Conservation (phyloP, 306 rosid species). For the Adenanthera pavonina region DNA sequence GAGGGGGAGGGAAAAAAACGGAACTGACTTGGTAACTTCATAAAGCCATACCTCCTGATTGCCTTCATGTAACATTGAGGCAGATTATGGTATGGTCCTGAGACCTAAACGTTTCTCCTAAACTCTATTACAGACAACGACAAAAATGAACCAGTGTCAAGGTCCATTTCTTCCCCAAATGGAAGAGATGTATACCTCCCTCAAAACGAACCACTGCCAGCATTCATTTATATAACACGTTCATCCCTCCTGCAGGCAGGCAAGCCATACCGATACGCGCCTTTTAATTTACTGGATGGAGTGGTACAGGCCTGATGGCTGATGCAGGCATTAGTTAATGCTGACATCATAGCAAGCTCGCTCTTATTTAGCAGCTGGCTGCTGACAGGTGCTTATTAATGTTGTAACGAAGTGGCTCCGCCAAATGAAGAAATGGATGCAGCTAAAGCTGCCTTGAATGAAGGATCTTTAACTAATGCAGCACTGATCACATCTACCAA, state of each 20-base stretch:
- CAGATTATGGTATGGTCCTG: background rate
- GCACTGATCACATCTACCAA: slow-evolving; percentile 49
- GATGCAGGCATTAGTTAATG: background rate
- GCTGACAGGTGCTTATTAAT: background rate
- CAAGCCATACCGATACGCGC: too few species aligned
- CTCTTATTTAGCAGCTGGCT: background rate
- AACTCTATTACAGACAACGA: background rate
- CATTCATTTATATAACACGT: too few species aligned
- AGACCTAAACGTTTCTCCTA: background rate
- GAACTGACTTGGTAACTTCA: background rate
- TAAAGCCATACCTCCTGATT: background rate
- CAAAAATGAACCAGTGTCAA: background rate
- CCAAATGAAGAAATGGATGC: slow-evolving; percentile 47
- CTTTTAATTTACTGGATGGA: too few species aligned
- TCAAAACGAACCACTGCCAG: background rate
- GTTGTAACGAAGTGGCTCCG: slow-evolving; percentile 22
- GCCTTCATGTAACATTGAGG: background rate
- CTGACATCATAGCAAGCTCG: background rate
- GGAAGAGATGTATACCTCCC: background rate
- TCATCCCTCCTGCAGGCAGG: too few species aligned
- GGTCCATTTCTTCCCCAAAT: background rate
- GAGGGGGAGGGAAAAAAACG: background rate
- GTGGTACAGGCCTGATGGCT: background rate
- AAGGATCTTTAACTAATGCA: slow-evolving; percentile 44
- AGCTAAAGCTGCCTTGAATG: slow-evolving; percentile 42